Base-by-base conservation (phyloP, 164 flowering plant species). In the Magnolia kwangsiensis region DNA sequence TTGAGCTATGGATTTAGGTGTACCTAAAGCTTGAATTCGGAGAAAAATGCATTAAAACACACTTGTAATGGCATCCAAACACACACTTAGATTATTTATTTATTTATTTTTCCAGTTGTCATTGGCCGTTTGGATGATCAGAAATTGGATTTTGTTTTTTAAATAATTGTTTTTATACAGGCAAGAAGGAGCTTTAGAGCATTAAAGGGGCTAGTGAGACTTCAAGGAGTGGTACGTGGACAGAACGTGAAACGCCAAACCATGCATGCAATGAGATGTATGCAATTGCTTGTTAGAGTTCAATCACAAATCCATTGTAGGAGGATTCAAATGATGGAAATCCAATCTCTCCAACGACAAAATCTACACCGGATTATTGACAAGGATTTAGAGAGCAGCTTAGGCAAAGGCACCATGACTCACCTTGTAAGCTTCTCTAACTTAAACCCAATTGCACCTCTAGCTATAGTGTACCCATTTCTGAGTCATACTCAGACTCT, bases 141-240 rank as follows among this genome's bases (percentile, higher is more conserved):
- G 19, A 55, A 55, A 55, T 55, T 11, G 61, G 61, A 55, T 37
- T 37, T 37, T 37, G 45, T 11, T 16, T 11, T 55, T 55, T 16
- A 8, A 3, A 23, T 66, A 66, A 66, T 66, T 66, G 4, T 29
- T 68, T 68, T 58, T 8, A 63, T 19, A 67, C 85, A 96, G 99
- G 98, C 95, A 23, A 91, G 99, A 83, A 90, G 92, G 85, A 94
- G 92, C 83, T 88, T 88, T 74, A 85, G 93, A 80, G 97, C 97
- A 73, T 79, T 91, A 58, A 90, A 83, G 84, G 99, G 99, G 50
- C 84, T 96, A 20, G 92, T 93, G 82, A 92, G 99, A 87, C 98
- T 96, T 78, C 99, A 94, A 81, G 90, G 88, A 70, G 93, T 96
- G 74, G 85, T 96, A 51, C 85, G 89, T 84, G 96, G 99, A 37